Evolutionary conservation across 2,329 filamentous ascomycete genomes (phyloP).

Genomic region (Aspergillus tamarii): DNA sequence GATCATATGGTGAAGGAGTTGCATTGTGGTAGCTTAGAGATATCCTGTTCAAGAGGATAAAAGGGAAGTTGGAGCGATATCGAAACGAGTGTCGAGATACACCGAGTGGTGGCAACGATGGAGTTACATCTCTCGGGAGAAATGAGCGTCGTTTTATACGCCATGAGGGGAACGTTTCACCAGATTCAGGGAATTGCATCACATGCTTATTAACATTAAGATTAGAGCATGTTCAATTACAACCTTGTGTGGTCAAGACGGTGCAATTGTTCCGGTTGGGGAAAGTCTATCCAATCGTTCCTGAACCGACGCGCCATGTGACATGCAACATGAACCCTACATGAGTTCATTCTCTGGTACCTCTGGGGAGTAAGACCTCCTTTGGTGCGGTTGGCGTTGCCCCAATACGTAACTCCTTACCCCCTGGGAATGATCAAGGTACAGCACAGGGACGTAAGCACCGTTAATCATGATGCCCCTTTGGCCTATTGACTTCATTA

Average conservation of each 20-base stretch:
- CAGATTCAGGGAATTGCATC: constrained; percentile 1
- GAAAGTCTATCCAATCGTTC: background rate
- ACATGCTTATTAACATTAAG: background rate
- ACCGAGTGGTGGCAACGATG: background rate
- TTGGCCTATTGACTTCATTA: background rate
- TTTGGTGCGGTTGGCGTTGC: background rate
- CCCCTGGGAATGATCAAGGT: background rate
- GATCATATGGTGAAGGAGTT: constrained; percentile 35
- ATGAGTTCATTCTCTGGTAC: background rate
- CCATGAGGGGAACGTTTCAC: background rate
- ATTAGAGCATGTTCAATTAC: background rate
- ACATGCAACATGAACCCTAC: background rate
- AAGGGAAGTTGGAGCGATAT: background rate
- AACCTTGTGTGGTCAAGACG: background rate
- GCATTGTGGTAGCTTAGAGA: constrained; percentile 32
- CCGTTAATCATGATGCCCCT: background rate
- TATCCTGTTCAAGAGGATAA: background rate
- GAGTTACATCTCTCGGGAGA: background rate
- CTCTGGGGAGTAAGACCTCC: background rate
- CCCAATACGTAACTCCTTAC: constrained; percentile 1
- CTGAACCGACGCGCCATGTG: background rate
- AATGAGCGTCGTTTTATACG: background rate
- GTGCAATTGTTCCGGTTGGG: background rate
- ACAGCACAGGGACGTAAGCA: background rate
- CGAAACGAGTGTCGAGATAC: constrained; percentile 6